Evolutionary conservation across 805 yeast genomes (phyloP).

Genomic region (Maudiozyma saulgeensis): DNA sequence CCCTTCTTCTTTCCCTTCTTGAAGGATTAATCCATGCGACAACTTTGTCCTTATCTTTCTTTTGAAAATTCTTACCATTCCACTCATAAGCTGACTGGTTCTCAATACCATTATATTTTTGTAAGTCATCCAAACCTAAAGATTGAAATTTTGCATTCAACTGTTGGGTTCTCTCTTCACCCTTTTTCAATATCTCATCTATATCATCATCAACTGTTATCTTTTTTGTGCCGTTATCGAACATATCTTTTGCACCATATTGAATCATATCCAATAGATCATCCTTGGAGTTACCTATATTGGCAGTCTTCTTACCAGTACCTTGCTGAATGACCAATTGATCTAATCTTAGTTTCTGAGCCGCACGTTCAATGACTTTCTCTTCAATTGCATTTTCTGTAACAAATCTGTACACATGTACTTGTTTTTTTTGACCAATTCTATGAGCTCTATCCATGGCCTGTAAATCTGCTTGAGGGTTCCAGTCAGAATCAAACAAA

Average conservation of each 20-base stretch:
- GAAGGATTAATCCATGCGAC: conserved; percentile 64
- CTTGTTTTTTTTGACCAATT: conserved; percentile 95
- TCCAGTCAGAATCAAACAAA: conserved; percentile 91
- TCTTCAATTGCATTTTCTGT: conserved; percentile 96
- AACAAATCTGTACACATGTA: conserved; percentile 81
- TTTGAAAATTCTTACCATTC: conserved; percentile 72
- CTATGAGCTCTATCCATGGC: conserved; percentile 98
- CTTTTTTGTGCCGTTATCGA: conserved; percentile 40
- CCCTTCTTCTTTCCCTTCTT: conserved; percentile 49
- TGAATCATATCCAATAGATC: conserved; percentile 92
- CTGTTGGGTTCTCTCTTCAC: conserved; percentile 71
- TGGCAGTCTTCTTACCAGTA: conserved; percentile 35
- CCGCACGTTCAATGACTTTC: conserved; percentile 90
- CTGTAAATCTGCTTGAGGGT: conserved; percentile 94
- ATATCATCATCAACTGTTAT: conserved; percentile 49
- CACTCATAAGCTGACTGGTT: conserved; percentile 90
- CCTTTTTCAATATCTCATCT: conserved; percentile 69
- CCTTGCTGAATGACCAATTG: conserved; percentile 96
- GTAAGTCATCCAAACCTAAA: conserved; percentile 86
- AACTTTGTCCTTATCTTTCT: conserved; percentile 30
- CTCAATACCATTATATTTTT: conserved; percentile 62
- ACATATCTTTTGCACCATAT: conserved; percentile 87
- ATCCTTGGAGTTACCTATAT: conserved; percentile 48
- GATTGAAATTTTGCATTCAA: conserved; percentile 75
- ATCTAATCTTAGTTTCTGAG: conserved; percentile 84